phyloP scores from a whole-genome alignment of 176 grass and related monocot genomes.

The Hsuehochloa calcarea region DNA sequence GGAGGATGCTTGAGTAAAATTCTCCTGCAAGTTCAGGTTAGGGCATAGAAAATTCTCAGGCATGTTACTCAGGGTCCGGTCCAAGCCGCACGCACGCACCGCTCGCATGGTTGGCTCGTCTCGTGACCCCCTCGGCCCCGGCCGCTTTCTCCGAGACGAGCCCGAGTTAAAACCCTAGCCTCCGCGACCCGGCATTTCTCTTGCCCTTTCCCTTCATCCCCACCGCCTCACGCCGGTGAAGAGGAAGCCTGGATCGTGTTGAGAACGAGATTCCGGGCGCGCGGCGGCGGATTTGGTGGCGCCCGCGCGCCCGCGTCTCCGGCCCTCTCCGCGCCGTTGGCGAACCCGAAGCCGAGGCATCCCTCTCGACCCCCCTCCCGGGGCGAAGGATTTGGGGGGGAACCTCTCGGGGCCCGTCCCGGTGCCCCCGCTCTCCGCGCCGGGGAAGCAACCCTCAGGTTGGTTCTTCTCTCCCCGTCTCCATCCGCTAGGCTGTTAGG shows the following conservation, averaged over 20 bases:
- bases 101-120: not conserved
- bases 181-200: not conserved
- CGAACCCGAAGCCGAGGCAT: not conserved
- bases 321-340: not conserved
- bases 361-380: not conserved
- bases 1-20: not conserved
- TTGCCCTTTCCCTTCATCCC: not conserved
- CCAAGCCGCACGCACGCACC: not conserved
- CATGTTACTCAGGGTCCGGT: too few species aligned
- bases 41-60: too few species aligned
- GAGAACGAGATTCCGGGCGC: too few species aligned
- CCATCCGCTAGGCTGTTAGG: not conserved
- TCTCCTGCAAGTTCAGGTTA: too few species aligned
- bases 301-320: not conserved
- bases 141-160: not conserved
- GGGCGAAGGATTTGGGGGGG: not conserved
- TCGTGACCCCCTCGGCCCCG: not conserved
- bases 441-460: conserved; percentile 16
- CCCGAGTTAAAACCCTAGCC: conserved; percentile 33
- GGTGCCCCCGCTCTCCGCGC: not conserved
- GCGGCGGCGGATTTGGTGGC: not conserved
- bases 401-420: not conserved
- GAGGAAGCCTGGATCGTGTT: too few species aligned
- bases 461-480: not conserved
- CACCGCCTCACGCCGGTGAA: conserved; percentile 22